Percentiles rank a stretch among this genome's conserved stretches.
phyloP scores from a whole-genome alignment of 1,284 basidiomycete genomes.

The Lignosus rhinocerotis region DNA sequence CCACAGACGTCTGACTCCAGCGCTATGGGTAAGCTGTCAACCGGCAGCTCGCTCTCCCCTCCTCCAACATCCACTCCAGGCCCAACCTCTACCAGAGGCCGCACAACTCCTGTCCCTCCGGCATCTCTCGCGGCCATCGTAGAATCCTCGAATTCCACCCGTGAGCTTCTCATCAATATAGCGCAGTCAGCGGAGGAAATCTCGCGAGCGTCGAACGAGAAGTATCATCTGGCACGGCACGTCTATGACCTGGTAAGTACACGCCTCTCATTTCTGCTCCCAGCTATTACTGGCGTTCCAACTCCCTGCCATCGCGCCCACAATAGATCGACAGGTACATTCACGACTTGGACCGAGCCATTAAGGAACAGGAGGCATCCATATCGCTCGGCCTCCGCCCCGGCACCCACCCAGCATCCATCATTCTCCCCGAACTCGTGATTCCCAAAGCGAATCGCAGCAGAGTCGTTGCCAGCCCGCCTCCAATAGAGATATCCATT shows the following conservation, averaged over 20 bases:
- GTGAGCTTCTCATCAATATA: conserved; percentile 55
- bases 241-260: conserved; percentile 62
- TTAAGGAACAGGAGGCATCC: conserved; percentile 68
- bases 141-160: conserved; percentile 39
- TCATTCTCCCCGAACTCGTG: conserved; percentile 59
- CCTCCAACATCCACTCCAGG: background rate
- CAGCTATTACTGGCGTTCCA: background rate
- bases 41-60: conserved; percentile 2
- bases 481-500: conserved; percentile 25
- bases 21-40: conserved; percentile 7
- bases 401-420: conserved; percentile 52
- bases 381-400: conserved; percentile 54
- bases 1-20: background rate
- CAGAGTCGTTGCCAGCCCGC: conserved; percentile 42
- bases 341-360: conserved; percentile 70
- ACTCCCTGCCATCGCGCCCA: conserved; percentile 17
- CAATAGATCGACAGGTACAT: conserved; percentile 67
- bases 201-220: conserved; percentile 67
- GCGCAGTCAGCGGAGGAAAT: conserved; percentile 61
- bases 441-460: conserved; percentile 51
- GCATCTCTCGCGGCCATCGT: conserved; percentile 6
- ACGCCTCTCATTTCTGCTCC: conserved; percentile 2
- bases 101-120: background rate
- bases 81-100: conserved; percentile 3
- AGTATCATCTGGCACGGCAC: conserved; percentile 69